A percentile compares a stretch with the other conserved stretches of the same genome.
phyloP scores from a whole-genome alignment of 2,329 filamentous ascomycete species.

The Cladosporium sp. region DNA sequence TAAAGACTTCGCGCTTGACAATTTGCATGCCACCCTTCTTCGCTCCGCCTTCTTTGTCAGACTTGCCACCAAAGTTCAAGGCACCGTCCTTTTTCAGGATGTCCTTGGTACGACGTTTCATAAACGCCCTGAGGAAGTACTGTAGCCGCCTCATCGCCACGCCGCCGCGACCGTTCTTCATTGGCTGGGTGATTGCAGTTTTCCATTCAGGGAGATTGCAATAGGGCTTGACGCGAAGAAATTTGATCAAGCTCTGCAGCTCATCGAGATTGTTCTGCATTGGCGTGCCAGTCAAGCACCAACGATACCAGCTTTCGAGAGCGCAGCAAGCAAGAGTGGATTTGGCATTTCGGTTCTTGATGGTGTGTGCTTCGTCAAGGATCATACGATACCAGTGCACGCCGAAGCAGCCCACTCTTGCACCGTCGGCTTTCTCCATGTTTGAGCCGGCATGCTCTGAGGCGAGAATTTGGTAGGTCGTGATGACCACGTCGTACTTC shows the following conservation, averaged over 20 bases:
- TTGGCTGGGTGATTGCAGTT: slow-evolving; percentile 79
- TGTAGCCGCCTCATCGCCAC: slow-evolving; percentile 85
- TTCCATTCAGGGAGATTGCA: slow-evolving; percentile 84
- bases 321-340: slow-evolving; percentile 88
- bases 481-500: slow-evolving; percentile 90
- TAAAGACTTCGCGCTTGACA: slow-evolving; percentile 83
- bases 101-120: slow-evolving; percentile 98
- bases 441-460: slow-evolving; percentile 77
- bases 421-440: slow-evolving; percentile 51
- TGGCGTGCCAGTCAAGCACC: slow-evolving; percentile 93
- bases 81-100: slow-evolving; percentile 87
- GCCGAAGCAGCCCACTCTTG: slow-evolving; percentile 80
- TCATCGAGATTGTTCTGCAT: slow-evolving; percentile 99
- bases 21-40: slow-evolving; percentile 76
- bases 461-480: slow-evolving; percentile 91
- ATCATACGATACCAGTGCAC: slow-evolving; percentile 94
- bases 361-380: slow-evolving; percentile 93
- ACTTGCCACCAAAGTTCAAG: slow-evolving; percentile 69
- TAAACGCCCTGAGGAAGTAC: slow-evolving; percentile 82
- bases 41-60: slow-evolving; percentile 48
- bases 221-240: slow-evolving; percentile 87
- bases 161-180: slow-evolving; percentile 86
- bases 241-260: slow-evolving; percentile 86
- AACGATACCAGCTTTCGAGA: slow-evolving; percentile 79
- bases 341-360: slow-evolving; percentile 97